Evolutionary conservation across 805 yeast genomes (phyloP).

Genomic region (Saccharomycopsis olivae): DNA sequence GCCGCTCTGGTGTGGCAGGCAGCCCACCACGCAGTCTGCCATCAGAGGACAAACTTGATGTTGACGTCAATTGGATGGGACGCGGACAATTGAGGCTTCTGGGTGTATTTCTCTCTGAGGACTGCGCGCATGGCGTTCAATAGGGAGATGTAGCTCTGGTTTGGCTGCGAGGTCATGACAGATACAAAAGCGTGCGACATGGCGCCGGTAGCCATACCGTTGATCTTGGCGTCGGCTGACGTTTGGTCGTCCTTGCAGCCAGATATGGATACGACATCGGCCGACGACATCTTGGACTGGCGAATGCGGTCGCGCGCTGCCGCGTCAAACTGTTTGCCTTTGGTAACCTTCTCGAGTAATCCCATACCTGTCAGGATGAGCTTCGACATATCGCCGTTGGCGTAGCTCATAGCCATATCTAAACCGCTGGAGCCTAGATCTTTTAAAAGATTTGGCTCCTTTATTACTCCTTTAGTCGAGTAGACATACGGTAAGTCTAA

Average conservation of each 20-base stretch:
- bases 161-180: constrained; percentile 49
- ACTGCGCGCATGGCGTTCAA: constrained; percentile 61
- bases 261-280: constrained; percentile 65
- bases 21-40: too few species aligned
- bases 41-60: constrained; percentile 37
- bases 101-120: constrained; percentile 55
- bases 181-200: constrained; percentile 71
- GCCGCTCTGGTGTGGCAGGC: too few species aligned
- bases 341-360: constrained; percentile 33
- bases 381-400: constrained; percentile 40
- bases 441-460: constrained; percentile 70
- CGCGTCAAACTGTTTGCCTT: constrained; percentile 18
- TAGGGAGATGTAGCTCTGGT: constrained; percentile 58
- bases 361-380: constrained; percentile 35
- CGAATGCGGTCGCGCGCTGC: constrained; percentile 34
- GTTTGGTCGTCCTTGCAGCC: constrained; percentile 85
- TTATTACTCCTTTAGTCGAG: constrained; percentile 73
- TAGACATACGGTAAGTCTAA: constrained; percentile 72
- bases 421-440: constrained; percentile 64
- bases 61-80: constrained; percentile 73
- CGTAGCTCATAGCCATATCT: constrained; percentile 47
- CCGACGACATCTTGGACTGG: constrained; percentile 55
- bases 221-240: constrained; percentile 69
- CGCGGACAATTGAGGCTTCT: constrained; percentile 73
- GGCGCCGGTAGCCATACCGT: constrained; percentile 70